A percentile compares a stretch with the other conserved stretches of the same genome.
Conservation (phyloP, 345 rosid species). For the Lepidium didymum region DNA sequence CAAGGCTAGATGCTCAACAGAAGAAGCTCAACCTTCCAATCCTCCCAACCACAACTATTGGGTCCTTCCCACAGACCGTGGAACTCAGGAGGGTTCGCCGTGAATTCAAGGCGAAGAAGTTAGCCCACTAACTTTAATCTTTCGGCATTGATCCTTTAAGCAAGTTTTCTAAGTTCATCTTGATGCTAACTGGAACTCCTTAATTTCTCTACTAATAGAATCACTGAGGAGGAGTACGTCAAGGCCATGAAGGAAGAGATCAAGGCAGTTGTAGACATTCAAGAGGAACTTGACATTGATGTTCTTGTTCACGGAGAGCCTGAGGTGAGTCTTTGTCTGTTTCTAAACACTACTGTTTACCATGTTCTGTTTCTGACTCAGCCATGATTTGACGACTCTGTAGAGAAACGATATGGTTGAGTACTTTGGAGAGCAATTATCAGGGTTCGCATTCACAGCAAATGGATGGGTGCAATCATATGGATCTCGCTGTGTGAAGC, state of each 20-base stretch:
- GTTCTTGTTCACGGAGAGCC: conserved; percentile 98
- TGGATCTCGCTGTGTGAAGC: conserved; percentile 97
- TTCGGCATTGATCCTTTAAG: not conserved
- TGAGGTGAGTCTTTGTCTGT: conserved; percentile 47
- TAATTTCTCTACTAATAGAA: conserved; percentile 35
- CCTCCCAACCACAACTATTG: conserved; percentile 95
- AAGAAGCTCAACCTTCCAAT: conserved; percentile 92
- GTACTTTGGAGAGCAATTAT: conserved; percentile 95
- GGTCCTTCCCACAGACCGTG: conserved; percentile 91
- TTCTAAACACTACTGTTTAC: not conserved
- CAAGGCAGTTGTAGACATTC: conserved; percentile 78
- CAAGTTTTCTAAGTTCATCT: not conserved
- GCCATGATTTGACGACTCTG: conserved; percentile 17
- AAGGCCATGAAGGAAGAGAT: conserved; percentile 92
- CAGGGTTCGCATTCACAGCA: conserved; percentile 89
- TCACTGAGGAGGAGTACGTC: conserved; percentile 88
- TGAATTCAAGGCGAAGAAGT: conserved; percentile 96
- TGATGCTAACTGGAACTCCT: not conserved
- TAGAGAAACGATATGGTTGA: conserved; percentile 99
- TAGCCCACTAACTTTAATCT: not conserved
- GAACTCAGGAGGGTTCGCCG: conserved; percentile 98
- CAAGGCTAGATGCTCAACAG: conserved; percentile 92
- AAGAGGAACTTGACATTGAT: conserved; percentile 94
- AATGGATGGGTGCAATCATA: conserved; percentile 99
- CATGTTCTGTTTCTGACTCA: conserved; percentile 8